Conservation (phyloP, 495 filamentous ascomycete genomes). For the Paragyromitra xinjiangensis region DNA sequence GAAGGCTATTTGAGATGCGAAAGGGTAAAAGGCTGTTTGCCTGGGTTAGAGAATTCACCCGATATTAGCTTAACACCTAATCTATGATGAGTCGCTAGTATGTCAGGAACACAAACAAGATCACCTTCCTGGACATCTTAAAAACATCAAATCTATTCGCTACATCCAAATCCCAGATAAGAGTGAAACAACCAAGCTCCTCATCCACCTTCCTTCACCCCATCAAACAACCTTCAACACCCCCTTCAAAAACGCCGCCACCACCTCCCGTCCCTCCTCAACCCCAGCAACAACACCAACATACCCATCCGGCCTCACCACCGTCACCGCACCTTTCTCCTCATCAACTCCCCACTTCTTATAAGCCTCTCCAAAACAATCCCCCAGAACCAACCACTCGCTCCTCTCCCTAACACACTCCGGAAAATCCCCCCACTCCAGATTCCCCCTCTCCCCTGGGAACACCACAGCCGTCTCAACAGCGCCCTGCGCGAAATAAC, state of each 20-base stretch:
- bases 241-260: constrained; percentile 23
- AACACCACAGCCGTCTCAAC: constrained; percentile 53
- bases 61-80: not conserved
- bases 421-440: constrained; percentile 57
- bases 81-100: too few species aligned
- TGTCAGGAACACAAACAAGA: not conserved
- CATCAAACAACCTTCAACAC: constrained; percentile 23
- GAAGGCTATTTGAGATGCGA: too few species aligned
- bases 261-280: constrained; percentile 24
- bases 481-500: constrained; percentile 35
- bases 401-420: constrained; percentile 38
- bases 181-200: not conserved
- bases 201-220: not conserved
- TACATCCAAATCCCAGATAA: not conserved
- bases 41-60: not conserved
- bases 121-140: not conserved
- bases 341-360: constrained; percentile 52
- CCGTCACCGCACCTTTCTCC: constrained; percentile 67
- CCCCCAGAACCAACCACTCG: constrained; percentile 56
- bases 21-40: too few species aligned
- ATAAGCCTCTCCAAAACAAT: constrained; percentile 45
- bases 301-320: constrained; percentile 76
- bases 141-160: not conserved
- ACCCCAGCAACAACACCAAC: constrained; percentile 68
- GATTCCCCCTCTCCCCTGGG: constrained; percentile 38